Percentiles rank a stretch among this genome's conserved stretches.
Conservation (phyloP, 495 filamentous ascomycete species). For the Talaromyces trachyspermus region DNA sequence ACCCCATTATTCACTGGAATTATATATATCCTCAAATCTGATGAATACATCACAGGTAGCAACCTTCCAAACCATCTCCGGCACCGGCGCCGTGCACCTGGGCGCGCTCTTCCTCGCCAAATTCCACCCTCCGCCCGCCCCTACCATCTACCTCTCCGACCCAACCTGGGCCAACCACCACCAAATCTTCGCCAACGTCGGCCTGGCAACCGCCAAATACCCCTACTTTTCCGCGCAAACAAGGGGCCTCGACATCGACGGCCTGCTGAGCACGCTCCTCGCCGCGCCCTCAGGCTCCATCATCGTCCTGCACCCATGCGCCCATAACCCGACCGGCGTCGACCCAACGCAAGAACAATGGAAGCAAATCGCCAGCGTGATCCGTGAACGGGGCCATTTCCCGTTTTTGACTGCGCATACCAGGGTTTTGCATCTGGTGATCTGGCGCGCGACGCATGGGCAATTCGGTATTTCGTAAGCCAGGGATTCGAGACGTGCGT, state of each 20-base stretch:
- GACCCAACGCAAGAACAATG: constrained; percentile 93
- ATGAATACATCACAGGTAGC: constrained; percentile 24
- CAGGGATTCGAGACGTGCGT: constrained; percentile 94
- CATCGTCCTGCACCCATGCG: constrained; percentile 91
- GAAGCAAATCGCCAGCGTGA: constrained; percentile 74
- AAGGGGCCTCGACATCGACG: constrained; percentile 83
- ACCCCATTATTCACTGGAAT: not conserved
- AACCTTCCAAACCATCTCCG: constrained; percentile 53
- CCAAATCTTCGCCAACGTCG: constrained; percentile 95
- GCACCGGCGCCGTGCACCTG: constrained; percentile 52
- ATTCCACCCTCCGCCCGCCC: constrained; percentile 44
- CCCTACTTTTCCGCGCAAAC: constrained; percentile 87
- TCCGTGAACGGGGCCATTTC: constrained; percentile 74
- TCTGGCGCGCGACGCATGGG: constrained; percentile 76
- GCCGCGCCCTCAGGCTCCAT: constrained; percentile 70
- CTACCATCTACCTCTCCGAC: constrained; percentile 78
- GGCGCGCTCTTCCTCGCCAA: constrained; percentile 49
- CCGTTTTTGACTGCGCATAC: constrained; percentile 99
- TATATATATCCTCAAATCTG: not conserved
- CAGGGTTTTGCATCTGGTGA: constrained; percentile 96
- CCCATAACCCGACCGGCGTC: constrained; percentile 97
- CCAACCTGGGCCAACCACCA: constrained; percentile 99
- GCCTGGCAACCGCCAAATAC: constrained; percentile 69
- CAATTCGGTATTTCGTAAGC: constrained; percentile 86
- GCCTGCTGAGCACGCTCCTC: constrained; percentile 64